Evolutionary conservation across 306 rosid genomes (phyloP).

Genomic region (Prunus mongolica): DNA sequence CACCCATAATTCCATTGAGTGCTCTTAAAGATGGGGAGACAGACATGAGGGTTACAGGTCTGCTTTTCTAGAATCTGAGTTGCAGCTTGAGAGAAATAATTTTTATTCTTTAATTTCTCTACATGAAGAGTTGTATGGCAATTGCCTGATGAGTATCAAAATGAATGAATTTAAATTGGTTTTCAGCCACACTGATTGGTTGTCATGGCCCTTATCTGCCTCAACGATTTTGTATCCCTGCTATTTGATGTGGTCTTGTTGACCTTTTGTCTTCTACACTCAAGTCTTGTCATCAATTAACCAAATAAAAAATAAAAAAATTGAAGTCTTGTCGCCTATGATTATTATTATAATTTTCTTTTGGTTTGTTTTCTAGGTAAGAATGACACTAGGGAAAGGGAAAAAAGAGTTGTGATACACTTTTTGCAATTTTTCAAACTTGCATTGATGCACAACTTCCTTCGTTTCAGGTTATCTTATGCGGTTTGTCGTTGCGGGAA

Average conservation of each 20-base stretch:
- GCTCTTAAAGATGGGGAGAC: constrained; percentile 82
- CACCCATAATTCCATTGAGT: constrained; percentile 77
- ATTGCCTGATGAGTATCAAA: neutral
- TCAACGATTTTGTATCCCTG: neutral
- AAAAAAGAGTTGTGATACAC: neutral
- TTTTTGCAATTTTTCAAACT: constrained; percentile 1
- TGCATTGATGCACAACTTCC: neutral
- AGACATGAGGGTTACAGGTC: constrained; percentile 73
- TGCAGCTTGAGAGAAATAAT: constrained; percentile 4
- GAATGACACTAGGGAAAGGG: neutral
- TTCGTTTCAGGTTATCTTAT: constrained; percentile 64
- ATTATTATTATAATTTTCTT: neutral
- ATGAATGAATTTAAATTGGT: neutral
- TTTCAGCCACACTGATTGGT: neutral
- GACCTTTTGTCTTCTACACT: neutral
- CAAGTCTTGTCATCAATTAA: too few species aligned
- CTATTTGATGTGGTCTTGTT: neutral
- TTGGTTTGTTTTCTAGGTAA: neutral
- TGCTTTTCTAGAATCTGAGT: constrained; percentile 21
- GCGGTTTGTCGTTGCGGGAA: constrained; percentile 66
- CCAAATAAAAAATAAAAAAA: too few species aligned
- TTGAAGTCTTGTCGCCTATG: neutral
- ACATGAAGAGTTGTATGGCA: neutral
- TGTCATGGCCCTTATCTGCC: neutral
- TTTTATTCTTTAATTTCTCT: neutral